Evolutionary conservation across 2,329 filamentous ascomycete species (phyloP).

Genomic region (Pyrenophora graminea): DNA sequence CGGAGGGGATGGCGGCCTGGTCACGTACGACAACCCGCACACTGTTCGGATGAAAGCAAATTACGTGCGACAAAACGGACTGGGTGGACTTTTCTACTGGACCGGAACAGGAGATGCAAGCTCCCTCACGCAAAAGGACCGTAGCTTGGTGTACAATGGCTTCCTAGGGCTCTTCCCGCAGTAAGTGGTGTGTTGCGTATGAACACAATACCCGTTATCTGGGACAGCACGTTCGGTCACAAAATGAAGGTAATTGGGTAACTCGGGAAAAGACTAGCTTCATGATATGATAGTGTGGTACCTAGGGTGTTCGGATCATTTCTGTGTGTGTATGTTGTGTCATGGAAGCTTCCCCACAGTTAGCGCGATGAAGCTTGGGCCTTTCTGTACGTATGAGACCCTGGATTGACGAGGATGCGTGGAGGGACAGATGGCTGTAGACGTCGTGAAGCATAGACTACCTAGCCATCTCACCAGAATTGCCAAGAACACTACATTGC

Average conservation of each 20-base stretch:
- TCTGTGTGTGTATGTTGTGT: constrained; percentile 8
- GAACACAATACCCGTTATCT: neutral
- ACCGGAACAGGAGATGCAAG: constrained; percentile 71
- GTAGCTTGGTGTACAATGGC: constrained; percentile 65
- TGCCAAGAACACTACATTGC: constrained; percentile 11
- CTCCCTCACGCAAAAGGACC: constrained; percentile 46
- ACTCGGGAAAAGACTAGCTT: neutral
- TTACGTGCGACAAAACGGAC: constrained; percentile 70
- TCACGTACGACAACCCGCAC: constrained; percentile 78
- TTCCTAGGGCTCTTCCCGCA: constrained; percentile 56
- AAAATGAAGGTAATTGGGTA: neutral
- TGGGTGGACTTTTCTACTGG: constrained; percentile 83
- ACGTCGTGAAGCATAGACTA: constrained; percentile 11
- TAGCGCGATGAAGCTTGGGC: constrained; percentile 22
- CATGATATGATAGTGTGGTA: neutral
- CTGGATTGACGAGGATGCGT: constrained; percentile 9
- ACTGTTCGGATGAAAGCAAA: constrained; percentile 76
- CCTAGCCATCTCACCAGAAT: constrained; percentile 13
- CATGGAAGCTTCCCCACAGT: neutral
- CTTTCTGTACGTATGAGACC: constrained; percentile 7
- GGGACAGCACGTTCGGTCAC: neutral
- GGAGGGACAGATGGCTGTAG: neutral
- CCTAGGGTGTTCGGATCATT: too few species aligned
- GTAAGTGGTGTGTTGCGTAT: constrained; percentile 7
- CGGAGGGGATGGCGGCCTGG: constrained; percentile 74